Percentiles rank a stretch among this genome's conserved stretches.
Evolutionary conservation across 2,329 filamentous ascomycete species (phyloP).

Genomic region (Clonostachys rhizophaga): DNA sequence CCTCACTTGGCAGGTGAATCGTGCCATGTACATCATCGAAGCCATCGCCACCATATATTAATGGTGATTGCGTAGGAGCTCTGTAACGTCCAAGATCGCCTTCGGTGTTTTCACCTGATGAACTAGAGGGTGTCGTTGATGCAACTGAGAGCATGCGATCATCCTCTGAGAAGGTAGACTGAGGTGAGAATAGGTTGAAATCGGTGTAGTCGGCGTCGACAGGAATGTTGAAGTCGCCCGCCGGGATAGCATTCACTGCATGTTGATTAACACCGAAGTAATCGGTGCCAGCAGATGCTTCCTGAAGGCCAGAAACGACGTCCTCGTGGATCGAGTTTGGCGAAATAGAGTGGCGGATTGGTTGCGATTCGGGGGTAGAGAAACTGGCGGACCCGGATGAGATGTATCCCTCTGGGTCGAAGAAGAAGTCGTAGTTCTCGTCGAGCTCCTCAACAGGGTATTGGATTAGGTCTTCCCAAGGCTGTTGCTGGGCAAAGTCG

Average conservation of each 20-base stretch:
- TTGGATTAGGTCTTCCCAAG: constrained; percentile 41
- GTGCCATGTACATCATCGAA: too few species aligned
- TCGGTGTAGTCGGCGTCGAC: constrained; percentile 38
- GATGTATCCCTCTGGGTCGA: constrained; percentile 28
- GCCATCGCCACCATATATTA: too few species aligned
- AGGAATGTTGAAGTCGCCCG: not conserved
- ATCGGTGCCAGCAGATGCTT: too few species aligned
- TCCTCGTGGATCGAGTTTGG: too few species aligned
- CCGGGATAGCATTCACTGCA: too few species aligned
- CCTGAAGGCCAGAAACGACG: too few species aligned
- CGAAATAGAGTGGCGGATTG: too few species aligned
- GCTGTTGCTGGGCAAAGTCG: constrained; percentile 11
- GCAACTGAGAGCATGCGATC: constrained; percentile 31
- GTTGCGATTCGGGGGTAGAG: constrained; percentile 10
- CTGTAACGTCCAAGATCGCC: too few species aligned
- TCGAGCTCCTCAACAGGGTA: constrained; percentile 28
- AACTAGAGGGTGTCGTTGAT: constrained; percentile 3
- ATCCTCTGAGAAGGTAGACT: constrained; percentile 41
- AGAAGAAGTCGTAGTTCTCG: constrained; percentile 40
- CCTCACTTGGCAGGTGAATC: too few species aligned
- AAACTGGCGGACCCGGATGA: constrained; percentile 27
- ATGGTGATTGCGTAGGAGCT: too few species aligned
- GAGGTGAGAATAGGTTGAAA: constrained; percentile 51
- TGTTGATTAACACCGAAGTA: too few species aligned
- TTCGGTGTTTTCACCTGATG: not conserved